Conservation (phyloP, 176 grass and related monocot species). For the Bothriochloa decipiens region DNA sequence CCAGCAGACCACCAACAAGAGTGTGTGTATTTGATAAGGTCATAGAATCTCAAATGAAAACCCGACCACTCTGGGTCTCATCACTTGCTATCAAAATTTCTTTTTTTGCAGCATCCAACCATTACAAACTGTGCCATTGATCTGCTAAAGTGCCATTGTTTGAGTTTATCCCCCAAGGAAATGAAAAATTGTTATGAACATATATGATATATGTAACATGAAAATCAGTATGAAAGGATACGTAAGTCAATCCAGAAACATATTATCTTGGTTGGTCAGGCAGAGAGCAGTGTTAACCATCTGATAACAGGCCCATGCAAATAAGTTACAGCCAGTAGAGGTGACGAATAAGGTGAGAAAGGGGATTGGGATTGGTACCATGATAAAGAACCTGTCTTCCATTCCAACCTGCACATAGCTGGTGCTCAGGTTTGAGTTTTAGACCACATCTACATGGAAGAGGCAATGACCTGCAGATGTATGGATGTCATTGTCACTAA, state of each 20-base stretch:
- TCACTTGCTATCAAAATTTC: background rate
- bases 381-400: background rate
- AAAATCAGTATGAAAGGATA: background rate
- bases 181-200: background rate
- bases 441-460: background rate
- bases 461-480: background rate
- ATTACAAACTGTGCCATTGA: no score
- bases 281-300: background rate
- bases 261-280: background rate
- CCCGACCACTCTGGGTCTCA: background rate
- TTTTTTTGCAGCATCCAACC: background rate
- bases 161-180: background rate
- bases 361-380: background rate
- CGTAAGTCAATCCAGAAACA: background rate
- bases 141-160: background rate
- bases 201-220: background rate
- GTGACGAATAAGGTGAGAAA: background rate
- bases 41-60: conserved; percentile 4
- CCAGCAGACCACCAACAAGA: background rate
- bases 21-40: background rate
- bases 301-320: background rate
- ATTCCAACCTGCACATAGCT: background rate
- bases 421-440: background rate
- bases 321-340: background rate
- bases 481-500: background rate